Base-by-base conservation (phyloP, 495 filamentous ascomycete species). In the Penicillium paradoxum region DNA sequence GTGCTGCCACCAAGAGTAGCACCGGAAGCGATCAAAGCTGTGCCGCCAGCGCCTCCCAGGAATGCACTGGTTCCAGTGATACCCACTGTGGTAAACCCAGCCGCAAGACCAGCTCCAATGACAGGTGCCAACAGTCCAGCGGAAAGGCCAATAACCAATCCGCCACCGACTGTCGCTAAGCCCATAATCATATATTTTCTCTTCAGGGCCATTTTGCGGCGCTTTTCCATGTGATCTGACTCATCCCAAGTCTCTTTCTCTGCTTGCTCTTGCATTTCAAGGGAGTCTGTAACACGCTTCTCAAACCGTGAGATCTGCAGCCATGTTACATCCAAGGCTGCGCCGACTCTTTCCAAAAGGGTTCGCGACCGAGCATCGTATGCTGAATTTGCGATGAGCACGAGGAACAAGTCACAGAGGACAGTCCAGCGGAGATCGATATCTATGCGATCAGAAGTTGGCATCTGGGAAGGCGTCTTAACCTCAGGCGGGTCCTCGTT, bases 391-490 rank as follows among this genome's bases (percentile, higher is more conserved):
- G 93, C 86, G 58, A 97, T 91, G 19, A 99, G 79, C 6, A 95
- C 83, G 15, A 99, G 80, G 67, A 99, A 99, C 13, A 99, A 74
- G 65, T 99, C 93, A 66, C 93, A 99, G 5, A 99, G 84, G 8
- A 97, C 87, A 0, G 93, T 99, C 93, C 93, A 99, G 32, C 93
- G 85, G 48, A 99, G 77, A 65, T 99, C 93, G 45, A 99, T 95
- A 59, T 97, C 91, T 49, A 99, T 87, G 52, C 88, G 91, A 30
- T 84, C 79, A 8, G 86, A 88, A 1, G 77, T 83, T 0, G 88
- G 86, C 55, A 99, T 77, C 63, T 96, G 83, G 10, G 87, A 88
- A 3, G 89, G 90, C 6, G 81, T 89, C 53, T 82, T 82, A 13
- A 96, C 89, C 55, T 83, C 84, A 1, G 84, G 83, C 49, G 90